These are phyloP conservation scores for Glycine soja DNA, from an alignment of 306 rosid genomes.

Conservation along the genomic window DNA sequence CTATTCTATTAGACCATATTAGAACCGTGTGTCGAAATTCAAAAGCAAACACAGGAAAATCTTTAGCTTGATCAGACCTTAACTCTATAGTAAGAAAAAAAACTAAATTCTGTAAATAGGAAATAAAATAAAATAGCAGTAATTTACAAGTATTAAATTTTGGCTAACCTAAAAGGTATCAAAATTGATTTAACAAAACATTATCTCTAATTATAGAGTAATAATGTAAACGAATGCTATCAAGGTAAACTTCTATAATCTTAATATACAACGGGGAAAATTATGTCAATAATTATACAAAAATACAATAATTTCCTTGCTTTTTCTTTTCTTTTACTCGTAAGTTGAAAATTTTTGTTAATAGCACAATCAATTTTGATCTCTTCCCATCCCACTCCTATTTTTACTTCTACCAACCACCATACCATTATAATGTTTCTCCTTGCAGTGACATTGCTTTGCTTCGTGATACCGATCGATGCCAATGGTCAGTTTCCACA, in stretches of 20 bases:
- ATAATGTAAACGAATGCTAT: background rate
- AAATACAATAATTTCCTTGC: background rate
- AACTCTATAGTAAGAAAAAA: too few relatives aligned
- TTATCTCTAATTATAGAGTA: background rate
- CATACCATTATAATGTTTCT: background rate
- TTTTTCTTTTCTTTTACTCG: background rate
- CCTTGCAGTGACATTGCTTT: conserved; percentile 6
- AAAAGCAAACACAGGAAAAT: too few relatives aligned
- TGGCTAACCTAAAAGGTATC: background rate
- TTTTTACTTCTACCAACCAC: conserved; percentile 2
- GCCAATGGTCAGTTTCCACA: conserved; percentile 26
- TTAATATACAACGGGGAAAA: background rate
- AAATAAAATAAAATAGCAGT: background rate
- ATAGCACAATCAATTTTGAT: conserved; percentile 11
- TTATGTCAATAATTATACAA: too few relatives aligned
- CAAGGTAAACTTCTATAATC: background rate
- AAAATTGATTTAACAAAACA: background rate
- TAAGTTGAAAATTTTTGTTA: background rate
- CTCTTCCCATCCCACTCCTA: background rate
- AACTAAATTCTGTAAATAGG: too few relatives aligned
- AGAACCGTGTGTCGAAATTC: too few relatives aligned
- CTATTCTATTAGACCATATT: too few relatives aligned
- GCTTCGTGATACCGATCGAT: conserved; percentile 20
- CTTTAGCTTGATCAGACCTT: too few relatives aligned
- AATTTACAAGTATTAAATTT: background rate